Evolutionary conservation across 2,329 filamentous ascomycete species (phyloP).

Genomic region (Fusarium incarnatum): DNA sequence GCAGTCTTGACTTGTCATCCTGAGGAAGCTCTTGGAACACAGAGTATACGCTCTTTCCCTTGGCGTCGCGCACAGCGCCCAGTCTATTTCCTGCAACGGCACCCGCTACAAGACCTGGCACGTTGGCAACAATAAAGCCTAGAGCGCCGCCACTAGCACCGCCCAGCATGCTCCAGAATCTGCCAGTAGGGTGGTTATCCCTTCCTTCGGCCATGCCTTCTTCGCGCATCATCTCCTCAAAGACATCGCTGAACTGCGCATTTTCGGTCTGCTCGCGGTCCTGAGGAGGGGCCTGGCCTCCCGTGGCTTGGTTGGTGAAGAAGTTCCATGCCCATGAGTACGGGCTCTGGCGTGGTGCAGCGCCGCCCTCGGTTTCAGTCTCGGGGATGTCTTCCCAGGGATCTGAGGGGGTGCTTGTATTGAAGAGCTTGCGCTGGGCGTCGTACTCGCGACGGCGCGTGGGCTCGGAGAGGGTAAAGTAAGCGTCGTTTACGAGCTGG

Average conservation of each 20-base stretch:
- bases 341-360: slow-evolving; percentile 57
- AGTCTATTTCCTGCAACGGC: slow-evolving; percentile 92
- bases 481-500: slow-evolving; percentile 92
- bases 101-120: slow-evolving; percentile 88
- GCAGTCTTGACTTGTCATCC: slow-evolving; percentile 80
- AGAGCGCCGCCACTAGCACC: slow-evolving; percentile 88
- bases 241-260: slow-evolving; percentile 87
- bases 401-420: slow-evolving; percentile 49
- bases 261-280: slow-evolving; percentile 69
- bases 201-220: slow-evolving; percentile 82
- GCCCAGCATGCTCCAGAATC: slow-evolving; percentile 89
- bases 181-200: slow-evolving; percentile 69
- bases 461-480: slow-evolving; percentile 88
- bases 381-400: slow-evolving; percentile 58
- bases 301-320: slow-evolving; percentile 57
- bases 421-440: slow-evolving; percentile 62
- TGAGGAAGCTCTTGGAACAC: slow-evolving; percentile 91
- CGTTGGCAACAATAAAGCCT: slow-evolving; percentile 94
- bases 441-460: slow-evolving; percentile 86
- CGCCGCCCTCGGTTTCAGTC: slow-evolving; percentile 52
- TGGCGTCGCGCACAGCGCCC: slow-evolving; percentile 89
- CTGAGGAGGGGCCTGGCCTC: slow-evolving; percentile 49
- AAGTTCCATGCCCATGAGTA: slow-evolving; percentile 84
- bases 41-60: slow-evolving; percentile 93
- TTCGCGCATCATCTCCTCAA: slow-evolving; percentile 91